Evolutionary conservation across 1,139 yeast species (phyloP).

Genomic region (Suhomyces taliae): DNA sequence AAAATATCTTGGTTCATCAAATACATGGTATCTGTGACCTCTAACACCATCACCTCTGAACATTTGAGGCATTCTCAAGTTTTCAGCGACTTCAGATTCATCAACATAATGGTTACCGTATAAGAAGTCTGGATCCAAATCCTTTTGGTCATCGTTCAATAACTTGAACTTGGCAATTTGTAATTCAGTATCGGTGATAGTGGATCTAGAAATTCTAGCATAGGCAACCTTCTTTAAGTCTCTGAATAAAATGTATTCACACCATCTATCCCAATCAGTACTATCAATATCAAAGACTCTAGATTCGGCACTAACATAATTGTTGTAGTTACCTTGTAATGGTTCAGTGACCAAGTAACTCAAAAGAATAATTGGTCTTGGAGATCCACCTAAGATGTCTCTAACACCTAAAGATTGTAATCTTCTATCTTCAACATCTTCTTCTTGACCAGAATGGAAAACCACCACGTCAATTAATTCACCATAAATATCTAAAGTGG

Average conservation of each 20-base stretch:
- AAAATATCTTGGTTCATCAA: slow-evolving; percentile 85
- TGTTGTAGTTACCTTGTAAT: slow-evolving; percentile 83
- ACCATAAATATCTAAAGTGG: slow-evolving; percentile 90
- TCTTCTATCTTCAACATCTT: slow-evolving; percentile 90
- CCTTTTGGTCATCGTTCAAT: slow-evolving; percentile 44
- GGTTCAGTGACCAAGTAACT: slow-evolving; percentile 92
- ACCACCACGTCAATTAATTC: slow-evolving; percentile 87
- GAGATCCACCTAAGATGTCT: slow-evolving; percentile 74
- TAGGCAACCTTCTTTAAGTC: slow-evolving; percentile 86
- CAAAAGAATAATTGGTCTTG: slow-evolving; percentile 76
- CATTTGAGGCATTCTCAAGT: slow-evolving; percentile 73
- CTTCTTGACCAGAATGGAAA: slow-evolving; percentile 98
- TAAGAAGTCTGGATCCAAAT: slow-evolving; percentile 39
- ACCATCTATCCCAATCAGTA: slow-evolving; percentile 97
- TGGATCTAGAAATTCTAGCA: slow-evolving; percentile 89
- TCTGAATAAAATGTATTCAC: slow-evolving; percentile 90
- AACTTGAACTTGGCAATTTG: slow-evolving; percentile 91
- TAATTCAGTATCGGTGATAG: slow-evolving; percentile 94
- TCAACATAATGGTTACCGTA: slow-evolving; percentile 58
- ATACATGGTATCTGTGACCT: slow-evolving; percentile 91
- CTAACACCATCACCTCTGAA: slow-evolving; percentile 94
- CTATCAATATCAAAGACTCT: slow-evolving; percentile 94
- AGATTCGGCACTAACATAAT: slow-evolving; percentile 78
- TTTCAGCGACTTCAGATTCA: slow-evolving; percentile 59
- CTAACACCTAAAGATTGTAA: slow-evolving; percentile 78